Evolutionary conservation across 2,329 filamentous ascomycete genomes (phyloP).

Genomic region (Trichocomaceae sp.): DNA sequence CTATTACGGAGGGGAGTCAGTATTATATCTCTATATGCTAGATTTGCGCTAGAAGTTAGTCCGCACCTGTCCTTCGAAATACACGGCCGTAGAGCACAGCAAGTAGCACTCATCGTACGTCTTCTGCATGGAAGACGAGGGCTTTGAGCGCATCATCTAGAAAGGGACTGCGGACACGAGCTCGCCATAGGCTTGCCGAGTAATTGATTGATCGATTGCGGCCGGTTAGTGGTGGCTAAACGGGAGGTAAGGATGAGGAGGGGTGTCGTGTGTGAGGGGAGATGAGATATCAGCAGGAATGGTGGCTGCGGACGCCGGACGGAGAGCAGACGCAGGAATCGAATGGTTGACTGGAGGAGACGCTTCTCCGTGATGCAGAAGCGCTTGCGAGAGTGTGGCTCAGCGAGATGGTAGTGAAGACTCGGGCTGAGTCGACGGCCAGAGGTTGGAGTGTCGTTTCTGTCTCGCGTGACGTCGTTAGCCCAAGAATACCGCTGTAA

Average conservation of each 20-base stretch:
- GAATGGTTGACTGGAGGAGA: no score
- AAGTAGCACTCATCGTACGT: constrained; percentile 96
- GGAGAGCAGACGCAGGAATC: no score
- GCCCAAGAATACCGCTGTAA: background rate
- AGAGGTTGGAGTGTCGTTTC: background rate
- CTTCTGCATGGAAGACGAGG: constrained; percentile 77
- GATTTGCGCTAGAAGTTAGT: background rate
- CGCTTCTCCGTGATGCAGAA: no score
- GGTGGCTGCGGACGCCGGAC: no score
- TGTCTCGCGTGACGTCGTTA: background rate
- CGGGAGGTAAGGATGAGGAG: background rate
- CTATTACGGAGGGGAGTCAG: constrained; percentile 39
- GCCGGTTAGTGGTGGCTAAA: no score
- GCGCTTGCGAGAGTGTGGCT: background rate
- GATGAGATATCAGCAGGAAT: no score
- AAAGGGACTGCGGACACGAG: constrained; percentile 15
- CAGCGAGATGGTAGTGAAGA: background rate
- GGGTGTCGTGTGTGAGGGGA: no score
- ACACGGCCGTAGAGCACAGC: constrained; percentile 89
- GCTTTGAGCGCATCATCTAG: constrained; percentile 50
- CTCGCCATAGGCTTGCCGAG: constrained; percentile 16
- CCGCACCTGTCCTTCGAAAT: constrained; percentile 83
- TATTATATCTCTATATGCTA: background rate
- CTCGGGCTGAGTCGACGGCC: background rate
- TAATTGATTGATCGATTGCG: background rate